phyloP scores from a whole-genome alignment of 1,139 yeast genomes.

The Blastobotrys apis region DNA sequence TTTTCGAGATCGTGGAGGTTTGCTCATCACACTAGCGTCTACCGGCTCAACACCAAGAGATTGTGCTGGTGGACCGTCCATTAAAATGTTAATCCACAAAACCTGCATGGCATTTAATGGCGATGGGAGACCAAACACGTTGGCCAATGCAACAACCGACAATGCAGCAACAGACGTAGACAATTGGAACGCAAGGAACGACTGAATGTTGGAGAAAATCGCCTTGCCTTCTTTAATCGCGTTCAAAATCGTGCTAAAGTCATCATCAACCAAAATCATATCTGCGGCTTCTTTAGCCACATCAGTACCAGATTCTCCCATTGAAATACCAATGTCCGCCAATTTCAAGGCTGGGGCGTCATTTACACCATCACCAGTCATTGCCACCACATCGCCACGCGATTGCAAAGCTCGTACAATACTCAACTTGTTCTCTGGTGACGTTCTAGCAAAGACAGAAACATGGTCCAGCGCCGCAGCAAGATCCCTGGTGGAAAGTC shows the following conservation, averaged over 20 bases:
- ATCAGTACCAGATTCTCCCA: constrained; percentile 97
- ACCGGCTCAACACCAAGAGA: constrained; percentile 96
- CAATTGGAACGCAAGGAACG: constrained; percentile 87
- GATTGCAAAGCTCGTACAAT: constrained; percentile 88
- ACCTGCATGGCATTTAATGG: constrained; percentile 99
- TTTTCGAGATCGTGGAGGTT: constrained; percentile 84
- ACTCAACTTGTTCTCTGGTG: constrained; percentile 91
- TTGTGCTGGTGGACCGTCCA: constrained; percentile 99
- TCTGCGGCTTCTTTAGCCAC: constrained; percentile 99
- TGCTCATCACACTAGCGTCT: constrained; percentile 88
- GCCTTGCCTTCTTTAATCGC: constrained; percentile 98
- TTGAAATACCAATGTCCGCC: constrained; percentile 95
- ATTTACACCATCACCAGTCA: constrained; percentile 99
- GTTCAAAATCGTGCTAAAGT: constrained; percentile 82
- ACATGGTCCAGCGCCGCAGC: constrained; percentile 74
- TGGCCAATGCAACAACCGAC: constrained; percentile 79
- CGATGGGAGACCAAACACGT: constrained; percentile 81
- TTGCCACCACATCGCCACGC: constrained; percentile 94
- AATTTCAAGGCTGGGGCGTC: constrained; percentile 98
- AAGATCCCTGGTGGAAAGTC: constrained; percentile 63
- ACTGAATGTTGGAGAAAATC: constrained; percentile 88
- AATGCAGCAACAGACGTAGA: constrained; percentile 95
- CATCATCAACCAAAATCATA: constrained; percentile 95
- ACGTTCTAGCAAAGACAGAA: constrained; percentile 90
- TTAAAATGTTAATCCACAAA: constrained; percentile 90